Base-by-base conservation (phyloP, 2,329 filamentous ascomycete genomes). In the Domatiomyces catenatus region DNA sequence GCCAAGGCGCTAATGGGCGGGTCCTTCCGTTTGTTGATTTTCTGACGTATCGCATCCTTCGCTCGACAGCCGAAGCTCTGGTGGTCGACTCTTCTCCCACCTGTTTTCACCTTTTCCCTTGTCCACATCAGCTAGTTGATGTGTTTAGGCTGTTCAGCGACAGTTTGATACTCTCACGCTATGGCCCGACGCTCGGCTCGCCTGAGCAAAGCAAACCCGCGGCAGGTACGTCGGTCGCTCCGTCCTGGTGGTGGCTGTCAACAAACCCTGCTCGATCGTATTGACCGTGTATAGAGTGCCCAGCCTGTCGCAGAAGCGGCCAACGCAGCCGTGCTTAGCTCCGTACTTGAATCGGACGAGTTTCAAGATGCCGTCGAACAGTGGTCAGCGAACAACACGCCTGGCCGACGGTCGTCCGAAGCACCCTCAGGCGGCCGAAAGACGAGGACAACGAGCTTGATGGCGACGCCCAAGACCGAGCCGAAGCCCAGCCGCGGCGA, bases 401-500 rank as follows among this genome's bases (percentile, higher is more conserved):
- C 63, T 6, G 59, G 64, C 12, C 61, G 61, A 20, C 48, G 55
- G 17, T 62, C 63, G 20, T 54, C 62, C n/a, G 64, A 61, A 48
- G 63, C 62, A 1, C 61, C 54, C 18, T 53, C 59, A 18, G 68
- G 22, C 63, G 68, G 22, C 63, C 67, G 7, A 54, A 59, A 52
- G 62, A 60, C 44, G 58, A 60, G 48, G 63, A 70, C 47, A 58
- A 65, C 59, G 18, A 49, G 46, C 36, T 58, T 69, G 5, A 59
- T 69, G 50, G 63, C 83, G 50, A 73, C 84, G 1, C 87, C 87
- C 4, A 74, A 73, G 42, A 77, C 78, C 42, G 80, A 3, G 75
- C 70, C 83, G 58, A 83, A 84, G 69, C 84, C 86, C 20, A 72
- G 83, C 46, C 75, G 75, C 56, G 79, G 81, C 53, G 88, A 94